Base-by-base conservation (phyloP, 1,284 basidiomycete species). In the Volvariella volvacea region DNA sequence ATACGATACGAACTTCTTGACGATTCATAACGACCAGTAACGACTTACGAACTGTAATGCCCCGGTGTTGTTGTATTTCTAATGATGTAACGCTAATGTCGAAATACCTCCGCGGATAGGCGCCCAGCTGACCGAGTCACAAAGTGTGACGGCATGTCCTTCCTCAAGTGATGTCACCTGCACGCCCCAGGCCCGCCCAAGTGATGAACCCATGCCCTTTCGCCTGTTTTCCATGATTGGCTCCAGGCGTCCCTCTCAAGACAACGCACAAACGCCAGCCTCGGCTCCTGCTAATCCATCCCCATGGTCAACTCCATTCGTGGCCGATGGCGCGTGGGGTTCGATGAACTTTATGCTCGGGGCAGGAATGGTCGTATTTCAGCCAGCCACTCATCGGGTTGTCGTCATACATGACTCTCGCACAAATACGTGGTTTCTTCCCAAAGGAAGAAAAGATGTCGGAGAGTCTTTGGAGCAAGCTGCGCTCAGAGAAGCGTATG, bases 401-500 rank as follows among this genome's bases (percentile, higher is more conserved):
- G 63, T 67, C 4, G 47, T 82, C 6, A 51, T 82, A 0, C 55
- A 70, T 39, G 73, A 78, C 32, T 55, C 52, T 1, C 43, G 55
- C 20, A 43, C 20, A 15, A 47, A 64, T 1, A 55, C 59, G 16
- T 83, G 69, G 69, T 80, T 83, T 53, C 63, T 83, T 1, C 80
- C 80, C 0, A 72, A 70, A 44, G 80, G 81, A 6, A 62, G 81
- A 43, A 84, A 83, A 56, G 80, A 83, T 55, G 51, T 74, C 0
- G 78, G 78, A 2, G 80, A 84, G 59, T 70, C 67, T 3, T 51
- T 83, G 10, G 78, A 82, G 54, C 56, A 69, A 34, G 56, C 80
- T 0, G 80, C 76, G 0, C 55, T 83, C 32, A 63, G 81, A 42
- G 80, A 83, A 59, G 79, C 74, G 2, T 76, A 80, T 54, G 80